Base-by-base conservation (phyloP, 1,284 basidiomycete genomes). In the Grifola frondosa region DNA sequence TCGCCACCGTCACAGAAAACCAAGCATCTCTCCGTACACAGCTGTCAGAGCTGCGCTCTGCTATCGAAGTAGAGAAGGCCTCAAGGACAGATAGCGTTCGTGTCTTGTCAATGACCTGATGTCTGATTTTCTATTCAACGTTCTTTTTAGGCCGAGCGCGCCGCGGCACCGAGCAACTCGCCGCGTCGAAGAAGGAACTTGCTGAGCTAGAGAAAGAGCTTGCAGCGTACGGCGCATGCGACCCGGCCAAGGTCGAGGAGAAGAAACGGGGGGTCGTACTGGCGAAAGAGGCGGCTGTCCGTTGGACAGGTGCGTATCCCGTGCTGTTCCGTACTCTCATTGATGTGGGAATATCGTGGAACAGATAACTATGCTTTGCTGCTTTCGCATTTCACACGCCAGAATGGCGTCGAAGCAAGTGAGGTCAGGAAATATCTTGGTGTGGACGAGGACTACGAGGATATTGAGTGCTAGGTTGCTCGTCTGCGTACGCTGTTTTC, bases 201-300 rank as follows among this genome's bases (percentile, higher is more conserved):
- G 65, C 60, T 2, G 68, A 65, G n/a, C 70, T 91, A 31, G 77
- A 87, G 54, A 65, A 68, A 6, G 89, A 94, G 61, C 75, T 92
- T 2, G 72, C 69, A 12, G 79, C 80, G 30, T 91, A 89, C 55
- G 88, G 88, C 32, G 84, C 87, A 7, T 91, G 88, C 49, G 89
- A 94, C 64, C 91, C 91, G 0, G 75, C 72, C 37, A 86, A 82
- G 58, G 74, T 92, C 26, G 87, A 90, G 60, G 80, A 85, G 57
- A 87, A 82, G 62, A 80, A 75, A 44, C 68, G 82, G 30, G 88
- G 83, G 0, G 72, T 81, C 7, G 73, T 76, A 28, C 71, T 92
- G 4, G 88, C 87, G 6, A 87, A 84, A 48, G 88, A 91, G 57
- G 90, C 89, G 4, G 79, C 86, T 6, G 61, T 84, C 25, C 79